Conservation (phyloP, 768 basidiomycete species). For the Lactarius hatsudake region DNA sequence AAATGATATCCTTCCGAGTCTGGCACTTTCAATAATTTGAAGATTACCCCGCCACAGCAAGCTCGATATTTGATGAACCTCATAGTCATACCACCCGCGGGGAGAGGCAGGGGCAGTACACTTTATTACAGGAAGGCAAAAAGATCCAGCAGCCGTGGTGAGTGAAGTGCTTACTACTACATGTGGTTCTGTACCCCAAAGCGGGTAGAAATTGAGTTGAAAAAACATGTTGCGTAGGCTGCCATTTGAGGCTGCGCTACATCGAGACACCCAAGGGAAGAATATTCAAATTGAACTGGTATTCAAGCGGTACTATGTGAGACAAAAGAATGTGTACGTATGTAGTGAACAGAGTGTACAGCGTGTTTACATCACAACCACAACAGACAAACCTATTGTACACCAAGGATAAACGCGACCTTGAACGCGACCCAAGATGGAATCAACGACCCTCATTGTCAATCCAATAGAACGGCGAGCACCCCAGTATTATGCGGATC, state of each 20-base stretch:
- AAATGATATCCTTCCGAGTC: too few relatives aligned
- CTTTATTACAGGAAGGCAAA: too few relatives aligned
- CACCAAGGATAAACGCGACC: neutral
- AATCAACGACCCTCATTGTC: neutral
- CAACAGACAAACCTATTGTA: too few relatives aligned
- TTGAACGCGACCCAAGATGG: neutral
- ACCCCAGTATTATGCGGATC: slow-evolving; percentile 16
- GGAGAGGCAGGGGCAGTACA: too few relatives aligned
- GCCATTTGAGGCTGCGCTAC: too few relatives aligned
- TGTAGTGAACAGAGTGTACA: too few relatives aligned
- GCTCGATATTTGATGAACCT: too few relatives aligned
- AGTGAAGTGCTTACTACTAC: neutral
- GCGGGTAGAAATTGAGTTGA: neutral
- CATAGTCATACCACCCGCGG: too few relatives aligned
- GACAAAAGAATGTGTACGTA: neutral
- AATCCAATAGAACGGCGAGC: slow-evolving; percentile 10
- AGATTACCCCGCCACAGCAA: too few relatives aligned
- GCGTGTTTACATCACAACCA: too few relatives aligned
- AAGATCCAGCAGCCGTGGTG: too few relatives aligned
- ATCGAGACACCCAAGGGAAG: neutral
- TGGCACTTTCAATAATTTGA: too few relatives aligned
- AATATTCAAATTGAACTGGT: neutral
- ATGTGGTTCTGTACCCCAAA: neutral
- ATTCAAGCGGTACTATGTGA: neutral
- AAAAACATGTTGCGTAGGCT: neutral